phyloP scores from a whole-genome alignment of 1,139 yeast species.

The Fermentozyma sake region DNA sequence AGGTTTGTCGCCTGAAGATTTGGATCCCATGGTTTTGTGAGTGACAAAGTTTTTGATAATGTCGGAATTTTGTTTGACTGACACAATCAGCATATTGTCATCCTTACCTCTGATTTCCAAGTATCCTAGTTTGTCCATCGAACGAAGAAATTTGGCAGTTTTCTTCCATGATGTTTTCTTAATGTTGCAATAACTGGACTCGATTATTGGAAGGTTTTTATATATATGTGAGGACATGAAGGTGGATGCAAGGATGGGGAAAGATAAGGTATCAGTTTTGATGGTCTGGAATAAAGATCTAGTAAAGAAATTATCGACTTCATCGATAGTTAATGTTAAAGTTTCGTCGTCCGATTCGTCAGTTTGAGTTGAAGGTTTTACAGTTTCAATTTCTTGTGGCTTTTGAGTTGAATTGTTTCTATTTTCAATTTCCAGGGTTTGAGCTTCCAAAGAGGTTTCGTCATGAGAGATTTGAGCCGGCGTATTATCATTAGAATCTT shows the following conservation, averaged over 20 bases:
- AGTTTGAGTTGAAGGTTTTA: slow-evolving; percentile 6
- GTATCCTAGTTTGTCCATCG: slow-evolving; percentile 73
- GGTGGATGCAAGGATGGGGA: slow-evolving; percentile 66
- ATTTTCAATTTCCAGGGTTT: slow-evolving; percentile 4
- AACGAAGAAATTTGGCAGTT: slow-evolving; percentile 75
- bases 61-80: slow-evolving; percentile 46
- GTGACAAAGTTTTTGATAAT: slow-evolving; percentile 58
- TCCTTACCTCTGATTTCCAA: slow-evolving; percentile 68
- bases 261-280: slow-evolving; percentile 49
- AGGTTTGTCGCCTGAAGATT: slow-evolving; percentile 10
- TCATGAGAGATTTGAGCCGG: slow-evolving; percentile 4
- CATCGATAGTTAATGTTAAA: slow-evolving; percentile 50
- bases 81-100: slow-evolving; percentile 62
- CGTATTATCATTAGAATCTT: slow-evolving; percentile 7
- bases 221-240: slow-evolving; percentile 69
- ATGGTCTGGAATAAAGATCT: slow-evolving; percentile 68
- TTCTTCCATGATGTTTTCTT: slow-evolving; percentile 90
- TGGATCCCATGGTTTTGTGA: slow-evolving; percentile 43
- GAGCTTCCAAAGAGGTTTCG: slow-evolving; percentile 3
- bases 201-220: slow-evolving; percentile 63
- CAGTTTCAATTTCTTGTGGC: slow-evolving; percentile 4
- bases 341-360: slow-evolving; percentile 25
- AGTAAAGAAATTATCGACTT: slow-evolving; percentile 73
- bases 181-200: slow-evolving; percentile 54
- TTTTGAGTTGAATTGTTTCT: slow-evolving; percentile 5